phyloP scores from a whole-genome alignment of 306 rosid genomes.

The Betula pendula region DNA sequence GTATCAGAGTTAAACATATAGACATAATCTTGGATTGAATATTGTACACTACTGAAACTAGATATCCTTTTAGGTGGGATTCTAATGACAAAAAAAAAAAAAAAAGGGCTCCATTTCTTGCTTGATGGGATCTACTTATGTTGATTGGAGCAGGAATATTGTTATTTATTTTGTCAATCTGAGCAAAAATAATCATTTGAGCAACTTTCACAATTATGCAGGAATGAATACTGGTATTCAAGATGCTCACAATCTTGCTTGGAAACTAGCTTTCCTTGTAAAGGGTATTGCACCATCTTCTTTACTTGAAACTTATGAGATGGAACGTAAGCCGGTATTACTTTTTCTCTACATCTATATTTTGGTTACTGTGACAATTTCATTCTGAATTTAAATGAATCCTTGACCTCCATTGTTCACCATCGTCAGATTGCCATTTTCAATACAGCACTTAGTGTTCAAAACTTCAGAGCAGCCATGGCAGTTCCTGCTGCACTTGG shows the following conservation, averaged over 20 bases:
- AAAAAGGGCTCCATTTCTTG: background rate
- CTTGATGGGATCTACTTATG: conserved; percentile 9
- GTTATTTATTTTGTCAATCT: background rate
- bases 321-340: conserved; percentile 82
- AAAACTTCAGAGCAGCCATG: conserved; percentile 93
- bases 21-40: background rate
- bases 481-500: conserved; percentile 92
- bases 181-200: conserved; percentile 7
- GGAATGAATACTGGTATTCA: conserved; percentile 99
- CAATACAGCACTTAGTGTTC: conserved; percentile 77
- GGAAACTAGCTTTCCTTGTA: conserved; percentile 85
- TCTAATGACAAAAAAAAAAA: background rate
- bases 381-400: conserved; percentile 21
- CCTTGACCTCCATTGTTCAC: conserved; percentile 16
- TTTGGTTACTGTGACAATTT: background rate
- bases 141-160: conserved; percentile 2
- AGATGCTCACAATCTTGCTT: conserved; percentile 95
- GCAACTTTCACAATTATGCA: conserved; percentile 36
- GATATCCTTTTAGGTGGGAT: background rate
- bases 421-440: conserved; percentile 66
- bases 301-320: conserved; percentile 71
- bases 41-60: background rate
- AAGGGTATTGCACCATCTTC: conserved; percentile 80
- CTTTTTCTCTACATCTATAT: conserved; percentile 30
- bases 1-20: background rate